A percentile compares a stretch with the other conserved stretches of the same genome.
Conservation (phyloP, 371 early-diverging fungal genomes). For the Entomophthora muscae region DNA sequence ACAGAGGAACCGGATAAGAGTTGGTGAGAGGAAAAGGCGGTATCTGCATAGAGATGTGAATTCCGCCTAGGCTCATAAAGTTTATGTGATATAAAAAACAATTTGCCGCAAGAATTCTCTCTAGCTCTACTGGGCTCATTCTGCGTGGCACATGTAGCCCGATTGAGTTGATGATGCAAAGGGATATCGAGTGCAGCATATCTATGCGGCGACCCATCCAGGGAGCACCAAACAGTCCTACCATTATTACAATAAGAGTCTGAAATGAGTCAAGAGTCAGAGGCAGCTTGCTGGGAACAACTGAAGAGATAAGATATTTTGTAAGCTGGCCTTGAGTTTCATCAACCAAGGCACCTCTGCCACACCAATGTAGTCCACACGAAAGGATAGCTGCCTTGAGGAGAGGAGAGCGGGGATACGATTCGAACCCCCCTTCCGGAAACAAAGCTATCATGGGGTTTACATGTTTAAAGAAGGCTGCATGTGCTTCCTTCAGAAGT, state of each 20-base stretch:
- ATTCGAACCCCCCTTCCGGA: neutral
- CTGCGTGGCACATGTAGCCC: neutral
- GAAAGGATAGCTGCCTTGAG: neutral
- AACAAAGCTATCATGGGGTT: neutral
- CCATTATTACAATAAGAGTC: neutral
- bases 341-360: neutral
- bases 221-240: neutral
- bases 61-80: neutral
- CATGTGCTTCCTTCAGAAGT: neutral
- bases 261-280: neutral
- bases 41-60: neutral
- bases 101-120: neutral
- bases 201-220: neutral
- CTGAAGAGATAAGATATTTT: neutral
- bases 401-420: neutral
- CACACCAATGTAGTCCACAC: neutral
- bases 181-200: neutral
- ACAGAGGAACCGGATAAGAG: neutral
- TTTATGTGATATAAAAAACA: neutral
- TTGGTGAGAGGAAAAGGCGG: neutral
- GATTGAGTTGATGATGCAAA: neutral
- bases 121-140: neutral
- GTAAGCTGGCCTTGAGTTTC: neutral
- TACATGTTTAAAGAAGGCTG: neutral
- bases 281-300: neutral